These are phyloP conservation scores for Scheffersomyces cryptocercus DNA, from an alignment of 1,139 yeast genomes.

Conservation along the genomic window DNA sequence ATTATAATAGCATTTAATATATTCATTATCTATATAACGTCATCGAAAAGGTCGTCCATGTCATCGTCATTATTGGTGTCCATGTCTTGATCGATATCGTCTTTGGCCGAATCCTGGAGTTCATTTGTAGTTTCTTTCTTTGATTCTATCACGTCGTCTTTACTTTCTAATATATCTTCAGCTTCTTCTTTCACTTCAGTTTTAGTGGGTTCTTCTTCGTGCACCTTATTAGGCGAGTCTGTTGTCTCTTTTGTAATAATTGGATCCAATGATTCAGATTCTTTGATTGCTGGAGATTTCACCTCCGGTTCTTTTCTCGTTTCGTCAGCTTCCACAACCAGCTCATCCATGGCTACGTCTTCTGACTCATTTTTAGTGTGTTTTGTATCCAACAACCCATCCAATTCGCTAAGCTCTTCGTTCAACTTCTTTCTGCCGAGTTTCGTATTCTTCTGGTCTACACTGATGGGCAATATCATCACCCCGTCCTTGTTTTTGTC, in stretches of 20 bases:
- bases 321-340: background rate
- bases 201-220: background rate
- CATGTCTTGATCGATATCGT: background rate
- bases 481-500: constrained; percentile 46
- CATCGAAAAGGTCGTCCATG: constrained; percentile 3
- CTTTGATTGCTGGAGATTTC: too few relatives aligned
- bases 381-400: constrained; percentile 17
- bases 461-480: constrained; percentile 59
- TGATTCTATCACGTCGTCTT: background rate
- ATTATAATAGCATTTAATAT: constrained; percentile 1
- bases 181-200: background rate
- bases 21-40: constrained; percentile 5
- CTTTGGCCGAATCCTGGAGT: background rate
- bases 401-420: constrained; percentile 33
- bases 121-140: background rate
- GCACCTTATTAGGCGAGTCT: too few relatives aligned
- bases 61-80: background rate
- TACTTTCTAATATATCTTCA: constrained; percentile 1
- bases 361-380: constrained; percentile 11
- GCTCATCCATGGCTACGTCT: constrained; percentile 1
- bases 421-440: constrained; percentile 53
- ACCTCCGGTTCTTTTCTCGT: background rate
- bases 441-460: constrained; percentile 62
- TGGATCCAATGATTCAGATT: too few relatives aligned
- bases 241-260: too few relatives aligned